Percentiles rank a stretch among this genome's conserved stretches.
Evolutionary conservation across 2,329 filamentous ascomycete genomes (phyloP).

Genomic region (Shiraia bambusicola): DNA sequence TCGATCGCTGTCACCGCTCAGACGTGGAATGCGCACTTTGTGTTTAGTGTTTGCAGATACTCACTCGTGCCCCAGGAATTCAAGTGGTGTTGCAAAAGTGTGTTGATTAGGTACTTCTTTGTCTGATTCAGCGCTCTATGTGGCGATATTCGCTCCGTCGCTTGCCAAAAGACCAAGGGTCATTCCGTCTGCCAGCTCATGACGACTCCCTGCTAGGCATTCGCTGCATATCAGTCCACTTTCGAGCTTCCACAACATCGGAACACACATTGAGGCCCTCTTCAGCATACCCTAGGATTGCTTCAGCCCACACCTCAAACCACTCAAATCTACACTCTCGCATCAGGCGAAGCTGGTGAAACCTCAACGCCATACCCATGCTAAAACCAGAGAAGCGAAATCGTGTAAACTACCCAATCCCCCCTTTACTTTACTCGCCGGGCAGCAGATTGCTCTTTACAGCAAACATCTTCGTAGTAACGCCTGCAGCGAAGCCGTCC

Average conservation of each 20-base stretch:
- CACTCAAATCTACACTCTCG: slow-evolving; percentile 21
- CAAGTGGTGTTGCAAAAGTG: slow-evolving; percentile 11
- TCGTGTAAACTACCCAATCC: slow-evolving; percentile 16
- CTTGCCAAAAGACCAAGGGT: slow-evolving; percentile 13
- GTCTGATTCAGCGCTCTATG: slow-evolving; percentile 29
- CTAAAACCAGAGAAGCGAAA: slow-evolving; percentile 37
- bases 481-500: slow-evolving; percentile 88
- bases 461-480: slow-evolving; percentile 97
- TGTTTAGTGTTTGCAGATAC: neutral
- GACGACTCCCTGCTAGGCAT: neutral
- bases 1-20: no score
- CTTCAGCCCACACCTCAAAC: slow-evolving; percentile 19
- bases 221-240: neutral
- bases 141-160: slow-evolving; percentile 16
- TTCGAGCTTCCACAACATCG: slow-evolving; percentile 10
- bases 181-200: slow-evolving; percentile 11
- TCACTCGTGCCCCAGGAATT: slow-evolving; percentile 5
- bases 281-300: slow-evolving; percentile 5
- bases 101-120: slow-evolving; percentile 29
- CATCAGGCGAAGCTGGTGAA: slow-evolving; percentile 22
- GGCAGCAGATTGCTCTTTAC: slow-evolving; percentile 71
- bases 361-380: slow-evolving; percentile 44
- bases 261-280: slow-evolving; percentile 5
- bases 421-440: slow-evolving; percentile 46
- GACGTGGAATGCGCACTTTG: no score